These are phyloP conservation scores for Nematodospora anomalae DNA, from an alignment of 1,139 yeast genomes.

Conservation along the genomic window DNA sequence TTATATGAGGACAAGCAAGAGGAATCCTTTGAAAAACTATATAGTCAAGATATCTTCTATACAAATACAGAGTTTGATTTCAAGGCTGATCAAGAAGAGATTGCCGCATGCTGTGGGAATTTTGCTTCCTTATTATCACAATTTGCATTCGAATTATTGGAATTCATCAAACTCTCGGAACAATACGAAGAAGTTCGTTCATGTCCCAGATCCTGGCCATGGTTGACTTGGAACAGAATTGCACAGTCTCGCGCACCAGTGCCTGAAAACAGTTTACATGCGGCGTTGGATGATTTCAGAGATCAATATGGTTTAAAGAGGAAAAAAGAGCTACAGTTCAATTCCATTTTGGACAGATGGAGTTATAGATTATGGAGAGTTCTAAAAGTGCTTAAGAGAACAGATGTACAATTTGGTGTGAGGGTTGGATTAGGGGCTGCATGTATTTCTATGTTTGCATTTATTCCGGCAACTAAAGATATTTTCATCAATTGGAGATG, in stretches of 20 bases:
- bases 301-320: slow-evolving; percentile 24
- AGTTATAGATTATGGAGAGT: slow-evolving; percentile 32
- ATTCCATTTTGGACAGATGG: slow-evolving; percentile 10
- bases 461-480: slow-evolving; percentile 53
- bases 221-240: slow-evolving; percentile 39
- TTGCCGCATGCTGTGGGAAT: slow-evolving; percentile 83
- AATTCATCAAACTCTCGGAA: slow-evolving; percentile 48
- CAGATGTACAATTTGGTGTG: slow-evolving; percentile 76
- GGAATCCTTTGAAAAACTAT: slow-evolving; percentile 56
- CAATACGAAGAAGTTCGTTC: slow-evolving; percentile 33
- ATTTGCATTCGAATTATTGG: slow-evolving; percentile 57
- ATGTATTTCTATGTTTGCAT: slow-evolving; percentile 66
- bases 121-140: slow-evolving; percentile 66
- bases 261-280: slow-evolving; percentile 27
- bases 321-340: slow-evolving; percentile 4
- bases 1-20: slow-evolving; percentile 59
- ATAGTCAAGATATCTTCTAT: slow-evolving; percentile 57
- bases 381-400: slow-evolving; percentile 44
- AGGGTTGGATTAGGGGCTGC: slow-evolving; percentile 81
- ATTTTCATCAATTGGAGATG: slow-evolving; percentile 67
- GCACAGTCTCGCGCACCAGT: not conserved
- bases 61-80: slow-evolving; percentile 34
- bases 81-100: slow-evolving; percentile 71
- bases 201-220: slow-evolving; percentile 43
- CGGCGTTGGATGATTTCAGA: slow-evolving; percentile 38